phyloP scores from a whole-genome alignment of 2,329 filamentous ascomycete genomes.

The Aspergillus sp. region DNA sequence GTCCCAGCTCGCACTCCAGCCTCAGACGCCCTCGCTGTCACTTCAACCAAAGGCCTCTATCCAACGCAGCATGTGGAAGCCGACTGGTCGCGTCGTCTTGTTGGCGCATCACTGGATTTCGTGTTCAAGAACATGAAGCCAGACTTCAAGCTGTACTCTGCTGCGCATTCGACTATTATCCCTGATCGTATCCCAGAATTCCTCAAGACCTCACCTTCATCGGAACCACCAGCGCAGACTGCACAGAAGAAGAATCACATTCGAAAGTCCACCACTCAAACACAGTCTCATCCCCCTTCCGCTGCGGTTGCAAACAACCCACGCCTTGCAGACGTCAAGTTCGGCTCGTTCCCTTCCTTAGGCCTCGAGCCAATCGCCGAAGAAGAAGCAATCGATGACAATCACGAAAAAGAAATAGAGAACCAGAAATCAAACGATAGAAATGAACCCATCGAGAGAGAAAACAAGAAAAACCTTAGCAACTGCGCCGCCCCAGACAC shows the following conservation, averaged over 20 bases:
- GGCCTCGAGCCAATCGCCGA: background rate
- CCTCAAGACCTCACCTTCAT: conserved; percentile 12
- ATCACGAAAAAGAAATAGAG: too few species aligned
- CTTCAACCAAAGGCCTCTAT: background rate
- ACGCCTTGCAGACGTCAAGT: conserved; percentile 21
- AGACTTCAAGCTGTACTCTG: conserved; percentile 25
- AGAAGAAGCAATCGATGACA: background rate
- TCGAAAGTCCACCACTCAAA: too few species aligned
- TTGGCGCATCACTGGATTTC: conserved; percentile 23
- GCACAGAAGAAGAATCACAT: too few species aligned
- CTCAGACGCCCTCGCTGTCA: background rate
- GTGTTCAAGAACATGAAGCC: conserved; percentile 19
- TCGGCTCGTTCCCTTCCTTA: conserved; percentile 17
- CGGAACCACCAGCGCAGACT: too few species aligned
- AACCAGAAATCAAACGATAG: background rate
- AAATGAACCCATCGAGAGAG: background rate
- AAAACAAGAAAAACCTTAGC: background rate
- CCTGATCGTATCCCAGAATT: conserved; percentile 27
- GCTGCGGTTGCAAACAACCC: conserved; percentile 15
- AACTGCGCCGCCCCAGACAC: background rate
- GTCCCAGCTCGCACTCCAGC: background rate
- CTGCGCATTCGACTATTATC: conserved; percentile 22
- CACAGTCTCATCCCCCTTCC: background rate
- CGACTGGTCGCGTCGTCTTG: conserved; percentile 11
- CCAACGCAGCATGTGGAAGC: conserved; percentile 7